Conservation (phyloP, 2,329 filamentous ascomycete species). For the Monosporascus sp. region DNA sequence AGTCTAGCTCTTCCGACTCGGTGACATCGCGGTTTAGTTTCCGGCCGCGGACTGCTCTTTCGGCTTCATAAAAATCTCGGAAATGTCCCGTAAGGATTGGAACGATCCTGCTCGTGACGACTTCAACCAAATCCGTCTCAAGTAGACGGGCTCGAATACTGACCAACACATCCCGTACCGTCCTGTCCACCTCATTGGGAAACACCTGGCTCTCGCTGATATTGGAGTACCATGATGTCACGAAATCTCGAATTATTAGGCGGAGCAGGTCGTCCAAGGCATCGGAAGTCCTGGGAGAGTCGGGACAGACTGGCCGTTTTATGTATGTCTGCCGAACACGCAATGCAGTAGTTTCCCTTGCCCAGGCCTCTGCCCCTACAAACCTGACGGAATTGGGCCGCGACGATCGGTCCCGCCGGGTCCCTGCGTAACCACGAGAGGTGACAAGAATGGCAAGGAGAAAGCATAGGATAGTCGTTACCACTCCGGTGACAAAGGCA, state of each 20-base stretch:
- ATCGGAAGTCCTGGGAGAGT: constrained; percentile 71
- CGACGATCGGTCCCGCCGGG: constrained; percentile 33
- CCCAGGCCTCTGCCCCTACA: constrained; percentile 60
- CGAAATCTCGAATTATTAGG: constrained; percentile 75
- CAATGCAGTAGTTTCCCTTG: constrained; percentile 61
- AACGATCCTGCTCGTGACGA: constrained; percentile 75
- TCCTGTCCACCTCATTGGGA: constrained; percentile 77
- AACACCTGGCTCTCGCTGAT: constrained; percentile 82
- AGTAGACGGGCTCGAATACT: constrained; percentile 68
- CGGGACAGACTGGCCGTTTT: constrained; percentile 65
- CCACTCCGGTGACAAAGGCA: constrained; percentile 68
- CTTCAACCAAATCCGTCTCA: constrained; percentile 76
- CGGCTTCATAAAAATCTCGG: constrained; percentile 85
- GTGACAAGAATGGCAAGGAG: constrained; percentile 58
- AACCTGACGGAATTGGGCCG: constrained; percentile 52
- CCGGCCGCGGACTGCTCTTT: constrained; percentile 78
- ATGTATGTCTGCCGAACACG: constrained; percentile 62
- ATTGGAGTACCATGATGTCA: constrained; percentile 79
- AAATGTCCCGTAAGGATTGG: constrained; percentile 87
- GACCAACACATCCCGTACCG: constrained; percentile 66
- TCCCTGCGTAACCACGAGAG: constrained; percentile 45
- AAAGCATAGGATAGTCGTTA: constrained; percentile 50
- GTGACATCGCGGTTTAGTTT: constrained; percentile 87
- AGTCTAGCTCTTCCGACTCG: constrained; percentile 91
- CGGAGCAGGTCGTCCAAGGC: constrained; percentile 75